These are phyloP conservation scores for Candida arabinofermentans DNA, from an alignment of 805 yeast species.

Conservation along the genomic window DNA sequence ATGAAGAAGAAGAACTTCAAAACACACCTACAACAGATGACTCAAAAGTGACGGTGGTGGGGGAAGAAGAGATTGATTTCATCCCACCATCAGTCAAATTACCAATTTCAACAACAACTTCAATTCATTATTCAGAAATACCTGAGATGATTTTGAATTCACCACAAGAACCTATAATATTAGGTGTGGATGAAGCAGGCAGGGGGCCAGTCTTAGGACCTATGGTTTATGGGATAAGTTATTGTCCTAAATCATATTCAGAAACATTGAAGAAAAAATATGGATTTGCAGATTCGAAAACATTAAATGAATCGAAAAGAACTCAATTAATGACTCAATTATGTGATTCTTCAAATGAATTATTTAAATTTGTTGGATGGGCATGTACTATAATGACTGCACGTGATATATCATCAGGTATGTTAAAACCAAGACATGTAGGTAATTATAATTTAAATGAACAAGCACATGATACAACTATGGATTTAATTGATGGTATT, in stretches of 20 bases:
- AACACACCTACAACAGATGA: background rate
- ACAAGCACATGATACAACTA: constrained; percentile 96
- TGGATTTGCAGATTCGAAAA: constrained; percentile 93
- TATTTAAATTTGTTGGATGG: constrained; percentile 72
- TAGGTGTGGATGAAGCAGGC: constrained; percentile 99
- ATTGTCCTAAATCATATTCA: constrained; percentile 56
- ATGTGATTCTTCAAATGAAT: constrained; percentile 38
- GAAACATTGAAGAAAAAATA: constrained; percentile 44
- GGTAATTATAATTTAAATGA: constrained; percentile 77
- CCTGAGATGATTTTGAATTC: background rate
- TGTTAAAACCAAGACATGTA: constrained; percentile 65
- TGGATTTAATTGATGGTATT: constrained; percentile 65
- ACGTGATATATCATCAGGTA: constrained; percentile 79
- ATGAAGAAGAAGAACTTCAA: background rate
- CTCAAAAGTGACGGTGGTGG: too few species aligned
- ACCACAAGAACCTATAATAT: constrained; percentile 40
- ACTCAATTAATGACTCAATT: constrained; percentile 56
- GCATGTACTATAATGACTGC: constrained; percentile 84
- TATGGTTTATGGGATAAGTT: constrained; percentile 92
- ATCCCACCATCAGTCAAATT: constrained; percentile 3
- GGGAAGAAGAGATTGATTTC: too few species aligned
- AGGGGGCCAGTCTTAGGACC: constrained; percentile 98
- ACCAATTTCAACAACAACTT: constrained; percentile 1
- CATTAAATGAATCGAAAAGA: constrained; percentile 70
- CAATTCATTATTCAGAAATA: background rate